A percentile compares a stretch with the other conserved stretches of the same genome.
Conservation (phyloP, 495 filamentous ascomycete species). For the Neurospora cerealis region DNA sequence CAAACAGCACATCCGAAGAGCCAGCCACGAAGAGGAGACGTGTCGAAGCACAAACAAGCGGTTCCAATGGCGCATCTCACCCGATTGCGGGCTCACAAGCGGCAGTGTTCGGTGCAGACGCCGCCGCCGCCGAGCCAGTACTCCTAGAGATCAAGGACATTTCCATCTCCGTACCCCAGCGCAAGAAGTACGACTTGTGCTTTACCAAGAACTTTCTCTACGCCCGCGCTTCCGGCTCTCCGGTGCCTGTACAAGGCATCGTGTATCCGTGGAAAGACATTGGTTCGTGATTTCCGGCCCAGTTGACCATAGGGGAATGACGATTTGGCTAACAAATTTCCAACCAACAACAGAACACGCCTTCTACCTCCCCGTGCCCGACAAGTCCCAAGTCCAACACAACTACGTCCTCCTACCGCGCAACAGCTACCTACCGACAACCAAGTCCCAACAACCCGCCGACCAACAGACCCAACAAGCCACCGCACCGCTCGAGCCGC, state of each 20-base stretch:
- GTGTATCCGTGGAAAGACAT: slow-evolving; percentile 59
- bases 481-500: slow-evolving; percentile 46
- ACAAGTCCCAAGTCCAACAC: slow-evolving; percentile 78
- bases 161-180: slow-evolving; percentile 68
- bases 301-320: slow-evolving; percentile 12
- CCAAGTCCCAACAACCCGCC: slow-evolving; percentile 13
- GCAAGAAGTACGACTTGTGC: slow-evolving; percentile 85
- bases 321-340: not conserved
- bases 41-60: slow-evolving; percentile 28
- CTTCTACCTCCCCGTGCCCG: slow-evolving; percentile 78
- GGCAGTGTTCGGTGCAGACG: slow-evolving; percentile 10
- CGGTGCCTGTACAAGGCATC: slow-evolving; percentile 58
- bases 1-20: slow-evolving; percentile 15
- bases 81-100: not conserved
- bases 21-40: slow-evolving; percentile 40
- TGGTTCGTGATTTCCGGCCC: slow-evolving; percentile 42
- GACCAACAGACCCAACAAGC: slow-evolving; percentile 21
- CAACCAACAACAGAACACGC: slow-evolving; percentile 49
- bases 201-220: slow-evolving; percentile 57
- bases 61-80: slow-evolving; percentile 1
- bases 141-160: slow-evolving; percentile 59
- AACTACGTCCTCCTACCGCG: slow-evolving; percentile 83
- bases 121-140: slow-evolving; percentile 36
- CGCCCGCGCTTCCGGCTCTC: slow-evolving; percentile 53
- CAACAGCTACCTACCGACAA: slow-evolving; percentile 40